phyloP scores from a whole-genome alignment of 345 rosid genomes.

The Viola odorata region DNA sequence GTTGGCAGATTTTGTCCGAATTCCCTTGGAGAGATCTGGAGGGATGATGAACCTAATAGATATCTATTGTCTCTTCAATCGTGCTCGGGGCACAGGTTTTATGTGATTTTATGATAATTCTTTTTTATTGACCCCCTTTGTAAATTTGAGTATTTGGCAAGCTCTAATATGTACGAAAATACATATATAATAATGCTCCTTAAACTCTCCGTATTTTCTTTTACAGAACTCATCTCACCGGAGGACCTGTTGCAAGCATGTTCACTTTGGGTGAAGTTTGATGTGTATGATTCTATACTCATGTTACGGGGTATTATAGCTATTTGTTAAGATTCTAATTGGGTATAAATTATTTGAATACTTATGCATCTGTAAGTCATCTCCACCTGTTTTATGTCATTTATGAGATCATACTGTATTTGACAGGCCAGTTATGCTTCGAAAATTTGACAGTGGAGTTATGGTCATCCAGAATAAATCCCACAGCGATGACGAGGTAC shows the following conservation, averaged over 20 bases:
- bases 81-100: constrained; percentile 95
- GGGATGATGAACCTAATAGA: constrained; percentile 96
- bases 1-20: constrained; percentile 94
- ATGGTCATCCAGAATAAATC: constrained; percentile 92
- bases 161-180: no score
- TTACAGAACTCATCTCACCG: constrained; percentile 82
- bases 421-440: constrained; percentile 89
- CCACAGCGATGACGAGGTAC: constrained; percentile 91
- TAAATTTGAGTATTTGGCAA: neutral
- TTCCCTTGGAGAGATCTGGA: constrained; percentile 81
- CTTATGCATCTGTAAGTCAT: constrained; percentile 1
- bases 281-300: constrained; percentile 45
- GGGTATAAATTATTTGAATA: neutral
- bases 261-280: constrained; percentile 90
- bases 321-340: constrained; percentile 2
- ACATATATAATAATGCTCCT: neutral
- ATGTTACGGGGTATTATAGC: neutral
- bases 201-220: constrained; percentile 7
- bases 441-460: constrained; percentile 97
- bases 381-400: constrained; percentile 13
- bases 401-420: constrained; percentile 20
- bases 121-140: neutral
- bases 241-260: constrained; percentile 94
- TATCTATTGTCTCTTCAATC: constrained; percentile 85
- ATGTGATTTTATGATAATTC: neutral